A percentile compares a stretch with the other conserved stretches of the same genome.
Evolutionary conservation across 1,284 basidiomycete species (phyloP).

Genomic region (Polyporus tsugae): DNA sequence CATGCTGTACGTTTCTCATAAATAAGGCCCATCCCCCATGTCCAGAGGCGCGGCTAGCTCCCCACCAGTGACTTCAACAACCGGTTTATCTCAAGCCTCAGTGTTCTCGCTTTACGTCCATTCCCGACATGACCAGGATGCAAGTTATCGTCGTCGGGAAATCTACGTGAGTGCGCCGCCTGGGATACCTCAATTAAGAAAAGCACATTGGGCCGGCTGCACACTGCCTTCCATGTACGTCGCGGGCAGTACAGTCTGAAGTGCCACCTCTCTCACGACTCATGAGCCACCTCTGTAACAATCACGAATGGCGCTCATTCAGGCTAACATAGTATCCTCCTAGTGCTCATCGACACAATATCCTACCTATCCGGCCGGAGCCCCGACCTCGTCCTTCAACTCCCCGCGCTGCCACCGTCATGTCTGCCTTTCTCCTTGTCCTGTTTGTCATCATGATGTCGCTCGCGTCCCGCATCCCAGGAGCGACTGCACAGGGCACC

Average conservation of each 20-base stretch:
- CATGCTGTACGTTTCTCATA: background rate
- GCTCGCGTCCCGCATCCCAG: background rate
- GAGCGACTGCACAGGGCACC: constrained; percentile 20
- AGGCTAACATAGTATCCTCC: background rate
- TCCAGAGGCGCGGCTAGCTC: background rate
- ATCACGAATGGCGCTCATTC: background rate
- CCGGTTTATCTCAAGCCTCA: background rate
- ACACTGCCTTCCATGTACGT: background rate
- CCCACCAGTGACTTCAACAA: background rate
- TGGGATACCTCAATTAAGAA: background rate
- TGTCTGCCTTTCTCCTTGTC: constrained; percentile 12
- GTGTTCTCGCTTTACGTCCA: background rate
- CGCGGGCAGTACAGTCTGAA: background rate
- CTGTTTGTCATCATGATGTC: background rate
- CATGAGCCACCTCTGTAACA: background rate
- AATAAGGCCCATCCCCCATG: background rate
- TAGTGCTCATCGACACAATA: constrained; percentile 4
- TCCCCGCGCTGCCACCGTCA: constrained; percentile 8
- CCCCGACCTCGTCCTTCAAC: background rate
- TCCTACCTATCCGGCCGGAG: background rate
- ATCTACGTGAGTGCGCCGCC: background rate
- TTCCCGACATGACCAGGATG: background rate
- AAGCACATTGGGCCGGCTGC: background rate
- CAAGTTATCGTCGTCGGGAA: background rate
- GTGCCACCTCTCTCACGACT: background rate